Evolutionary conservation across 192 early-diverging fungal species (phyloP), one percentile per base, ranked within the genome.

Genomic region (Podila epigama): DNA sequence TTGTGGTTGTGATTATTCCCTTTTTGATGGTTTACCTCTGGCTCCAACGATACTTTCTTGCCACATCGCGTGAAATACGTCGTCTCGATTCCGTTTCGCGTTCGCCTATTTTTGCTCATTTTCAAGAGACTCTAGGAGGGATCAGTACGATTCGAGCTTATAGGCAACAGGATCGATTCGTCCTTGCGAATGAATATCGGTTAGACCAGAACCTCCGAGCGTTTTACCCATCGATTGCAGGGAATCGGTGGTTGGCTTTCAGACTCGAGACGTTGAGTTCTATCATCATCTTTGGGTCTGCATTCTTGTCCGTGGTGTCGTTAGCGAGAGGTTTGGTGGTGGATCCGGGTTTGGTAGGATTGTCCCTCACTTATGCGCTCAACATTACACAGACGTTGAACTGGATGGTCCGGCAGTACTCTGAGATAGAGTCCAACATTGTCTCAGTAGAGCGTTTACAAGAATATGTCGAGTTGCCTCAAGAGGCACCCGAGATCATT

Each of bases 371-470:
- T 1, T 94, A 92, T 66, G 88, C 92, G 13, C 69, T 91, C 9
- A 82, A 80, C 16, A 85, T 93, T 50, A 94, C 95, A 11, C 91
- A 94, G 65, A 87, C 91, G 37, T 75, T 96, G 48, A 92, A 92
- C 72, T 95, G 91, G 95, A 86, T 91, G 73, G 89, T 96, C n/a
- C 87, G 94, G 7, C 88, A 90, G 60, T 92, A 86, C 48, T 92
- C 91, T 42, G 93, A 96, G 68, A 90, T 96, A 55, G 94, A 95
- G 66, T 86, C 82, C 33, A 87, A 85, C 44, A 83, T 91, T 62
- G 86, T 89, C 9, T 88, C 92, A 12, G 89, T 93, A 5, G 92
- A 94, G 70, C 84, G 91, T 3, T 79, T 90, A 51, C 81, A 84
- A 41, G 90, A 95, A 69, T 96, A 95, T 66, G 85, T 88, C 68